These are phyloP conservation scores for Colletotrichum somersetense DNA, from an alignment of 2,329 filamentous ascomycete species.

Conservation along the genomic window DNA sequence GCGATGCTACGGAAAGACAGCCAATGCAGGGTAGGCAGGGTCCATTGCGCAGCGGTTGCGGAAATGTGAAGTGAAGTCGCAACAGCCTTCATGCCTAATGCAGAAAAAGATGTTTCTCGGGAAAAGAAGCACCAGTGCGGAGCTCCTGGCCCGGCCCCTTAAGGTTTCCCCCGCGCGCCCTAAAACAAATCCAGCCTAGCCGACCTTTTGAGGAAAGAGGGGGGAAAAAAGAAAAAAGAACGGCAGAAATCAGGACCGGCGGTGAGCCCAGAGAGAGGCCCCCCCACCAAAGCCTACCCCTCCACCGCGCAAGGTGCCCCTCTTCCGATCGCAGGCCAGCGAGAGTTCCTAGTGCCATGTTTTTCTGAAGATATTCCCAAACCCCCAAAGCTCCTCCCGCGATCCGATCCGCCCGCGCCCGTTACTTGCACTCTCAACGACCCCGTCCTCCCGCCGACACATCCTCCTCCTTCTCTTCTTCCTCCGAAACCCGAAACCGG, in stretches of 20 bases:
- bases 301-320: not conserved
- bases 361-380: conserved; percentile 40
- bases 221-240: too few species aligned
- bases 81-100: not conserved
- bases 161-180: not conserved
- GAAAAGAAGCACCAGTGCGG: conserved; percentile 4
- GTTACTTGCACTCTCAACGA: not conserved
- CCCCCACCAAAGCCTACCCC: not conserved
- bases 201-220: too few species aligned
- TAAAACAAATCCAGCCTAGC: not conserved
- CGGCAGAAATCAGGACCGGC: conserved; percentile 1
- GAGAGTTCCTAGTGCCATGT: not conserved
- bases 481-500: not conserved
- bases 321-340: conserved; percentile 1
- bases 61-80: not conserved
- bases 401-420: not conserved
- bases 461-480: not conserved
- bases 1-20: not conserved
- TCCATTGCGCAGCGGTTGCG: too few species aligned
- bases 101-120: not conserved
- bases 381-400: not conserved
- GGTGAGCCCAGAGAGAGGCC: not conserved
- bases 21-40: too few species aligned
- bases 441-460: not conserved
- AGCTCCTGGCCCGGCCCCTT: not conserved